Evolutionary conservation across 2,329 filamentous ascomycete species (phyloP).

Genomic region (Aureobasidium melanogenum): DNA sequence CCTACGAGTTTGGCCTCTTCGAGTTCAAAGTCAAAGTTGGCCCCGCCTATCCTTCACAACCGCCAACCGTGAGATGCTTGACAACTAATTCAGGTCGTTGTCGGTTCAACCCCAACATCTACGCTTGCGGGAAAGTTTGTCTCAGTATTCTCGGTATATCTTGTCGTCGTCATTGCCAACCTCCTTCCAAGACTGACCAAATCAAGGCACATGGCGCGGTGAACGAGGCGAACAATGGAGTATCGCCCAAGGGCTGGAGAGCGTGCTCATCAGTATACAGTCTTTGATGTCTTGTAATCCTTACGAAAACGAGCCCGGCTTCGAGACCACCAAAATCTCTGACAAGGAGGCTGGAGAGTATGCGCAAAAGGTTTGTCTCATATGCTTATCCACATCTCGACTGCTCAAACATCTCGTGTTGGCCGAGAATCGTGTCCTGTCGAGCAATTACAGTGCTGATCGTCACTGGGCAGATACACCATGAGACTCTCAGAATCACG

Average conservation of each 20-base stretch:
- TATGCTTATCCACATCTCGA: slow-evolving; percentile 23
- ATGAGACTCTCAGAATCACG: slow-evolving; percentile 79
- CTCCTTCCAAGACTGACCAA: not conserved
- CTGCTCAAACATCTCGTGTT: too few relatives aligned
- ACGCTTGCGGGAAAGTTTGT: slow-evolving; percentile 83
- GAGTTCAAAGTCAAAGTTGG: slow-evolving; percentile 51
- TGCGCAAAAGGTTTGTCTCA: slow-evolving; percentile 9
- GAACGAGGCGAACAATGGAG: slow-evolving; percentile 93
- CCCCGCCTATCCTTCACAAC: slow-evolving; percentile 71
- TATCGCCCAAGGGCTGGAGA: slow-evolving; percentile 88
- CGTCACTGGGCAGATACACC: slow-evolving; percentile 58
- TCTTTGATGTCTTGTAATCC: slow-evolving; percentile 90
- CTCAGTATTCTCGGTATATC: slow-evolving; percentile 54
- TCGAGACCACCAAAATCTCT: slow-evolving; percentile 57
- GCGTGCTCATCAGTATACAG: slow-evolving; percentile 89
- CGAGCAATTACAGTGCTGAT: slow-evolving; percentile 1
- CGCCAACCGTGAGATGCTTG: slow-evolving; percentile 53
- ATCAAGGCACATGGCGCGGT: slow-evolving; percentile 66
- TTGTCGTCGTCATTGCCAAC: not conserved
- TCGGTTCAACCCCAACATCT: slow-evolving; percentile 96
- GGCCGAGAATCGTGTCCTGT: too few relatives aligned
- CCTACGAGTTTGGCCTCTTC: slow-evolving; percentile 96
- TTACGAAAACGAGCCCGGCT: slow-evolving; percentile 94
- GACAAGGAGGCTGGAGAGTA: slow-evolving; percentile 1
- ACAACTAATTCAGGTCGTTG: slow-evolving; percentile 86